Conservation (phyloP, 2,329 filamentous ascomycete species). For the Diaporthe citri region DNA sequence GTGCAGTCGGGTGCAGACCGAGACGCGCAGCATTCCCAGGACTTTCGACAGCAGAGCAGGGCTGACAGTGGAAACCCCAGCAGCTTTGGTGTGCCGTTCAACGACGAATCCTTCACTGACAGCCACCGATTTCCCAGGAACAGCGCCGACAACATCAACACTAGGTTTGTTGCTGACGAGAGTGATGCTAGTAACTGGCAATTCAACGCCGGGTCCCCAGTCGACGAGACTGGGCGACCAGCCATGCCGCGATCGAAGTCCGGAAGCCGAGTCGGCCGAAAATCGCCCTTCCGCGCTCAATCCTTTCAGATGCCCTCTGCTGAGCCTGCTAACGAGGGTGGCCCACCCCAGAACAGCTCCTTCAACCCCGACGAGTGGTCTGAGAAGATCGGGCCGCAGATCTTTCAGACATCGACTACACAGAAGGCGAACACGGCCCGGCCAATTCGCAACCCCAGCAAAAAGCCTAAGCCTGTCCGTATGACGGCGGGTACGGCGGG, state of each 20-base stretch:
- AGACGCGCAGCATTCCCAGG: constrained; percentile 37
- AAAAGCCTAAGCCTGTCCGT: constrained; percentile 72
- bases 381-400: constrained; percentile 66
- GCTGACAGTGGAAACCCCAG: constrained; percentile 44
- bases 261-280: constrained; percentile 55
- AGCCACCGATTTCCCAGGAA: constrained; percentile 59
- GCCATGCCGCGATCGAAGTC: constrained; percentile 55
- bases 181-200: constrained; percentile 56
- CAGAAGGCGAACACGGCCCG: constrained; percentile 60
- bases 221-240: constrained; percentile 45
- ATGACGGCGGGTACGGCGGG: constrained; percentile 59
- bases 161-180: constrained; percentile 68
- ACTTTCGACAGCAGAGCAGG: constrained; percentile 50
- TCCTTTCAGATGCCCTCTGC: constrained; percentile 42
- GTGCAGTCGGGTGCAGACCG: constrained; percentile 30
- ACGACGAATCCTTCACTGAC: constrained; percentile 58
- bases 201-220: constrained; percentile 62
- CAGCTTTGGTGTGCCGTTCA: constrained; percentile 66
- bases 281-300: constrained; percentile 52
- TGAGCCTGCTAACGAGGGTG: constrained; percentile 41
- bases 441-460: constrained; percentile 60
- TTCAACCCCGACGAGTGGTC: constrained; percentile 69
- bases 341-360: constrained; percentile 44
- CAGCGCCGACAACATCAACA: constrained; percentile 73
- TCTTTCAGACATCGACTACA: constrained; percentile 62